These are phyloP conservation scores for Podila epicladia DNA, from an alignment of 192 early-diverging fungal genomes.

Conservation along the genomic window DNA sequence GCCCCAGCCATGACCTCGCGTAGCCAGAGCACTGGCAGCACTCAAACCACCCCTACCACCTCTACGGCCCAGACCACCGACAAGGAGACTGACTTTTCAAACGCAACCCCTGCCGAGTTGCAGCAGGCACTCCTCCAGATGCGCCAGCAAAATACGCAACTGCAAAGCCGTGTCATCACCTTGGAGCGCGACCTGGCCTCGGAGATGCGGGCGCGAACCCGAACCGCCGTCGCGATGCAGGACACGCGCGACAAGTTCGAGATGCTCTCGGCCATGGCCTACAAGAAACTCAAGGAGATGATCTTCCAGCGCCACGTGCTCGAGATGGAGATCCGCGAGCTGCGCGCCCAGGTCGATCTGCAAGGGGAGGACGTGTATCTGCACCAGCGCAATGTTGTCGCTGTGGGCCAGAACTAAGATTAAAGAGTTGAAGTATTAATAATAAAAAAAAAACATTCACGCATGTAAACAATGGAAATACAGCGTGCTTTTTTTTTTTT, in stretches of 20 bases:
- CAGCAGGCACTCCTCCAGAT: constrained; percentile 11
- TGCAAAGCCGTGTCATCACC: constrained; percentile 14
- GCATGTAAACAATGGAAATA: too few species aligned
- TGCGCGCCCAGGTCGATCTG: constrained; percentile 35
- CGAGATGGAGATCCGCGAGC: constrained; percentile 38
- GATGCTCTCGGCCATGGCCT: constrained; percentile 55
- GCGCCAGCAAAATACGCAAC: constrained; percentile 23
- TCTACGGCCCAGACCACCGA: not conserved
- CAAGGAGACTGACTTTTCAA: not conserved
- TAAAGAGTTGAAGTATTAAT: too few species aligned
- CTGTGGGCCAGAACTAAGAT: not conserved
- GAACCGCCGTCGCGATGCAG: constrained; percentile 52
- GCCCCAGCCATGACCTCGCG: not conserved
- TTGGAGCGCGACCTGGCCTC: constrained; percentile 35
- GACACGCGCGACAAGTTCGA: constrained; percentile 61
- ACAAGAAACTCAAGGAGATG: constrained; percentile 60
- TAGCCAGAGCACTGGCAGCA: not conserved
- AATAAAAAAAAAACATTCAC: too few species aligned
- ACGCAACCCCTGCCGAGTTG: not conserved
- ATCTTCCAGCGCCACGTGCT: constrained; percentile 47
- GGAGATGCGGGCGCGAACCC: constrained; percentile 31
- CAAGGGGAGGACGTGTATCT: not conserved
- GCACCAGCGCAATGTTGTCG: not conserved
- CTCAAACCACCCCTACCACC: not conserved
- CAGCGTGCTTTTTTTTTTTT: too few species aligned